These are phyloP conservation scores for Metschnikowia aberdeeniae DNA, from an alignment of 805 yeast genomes.

Conservation along the genomic window DNA sequence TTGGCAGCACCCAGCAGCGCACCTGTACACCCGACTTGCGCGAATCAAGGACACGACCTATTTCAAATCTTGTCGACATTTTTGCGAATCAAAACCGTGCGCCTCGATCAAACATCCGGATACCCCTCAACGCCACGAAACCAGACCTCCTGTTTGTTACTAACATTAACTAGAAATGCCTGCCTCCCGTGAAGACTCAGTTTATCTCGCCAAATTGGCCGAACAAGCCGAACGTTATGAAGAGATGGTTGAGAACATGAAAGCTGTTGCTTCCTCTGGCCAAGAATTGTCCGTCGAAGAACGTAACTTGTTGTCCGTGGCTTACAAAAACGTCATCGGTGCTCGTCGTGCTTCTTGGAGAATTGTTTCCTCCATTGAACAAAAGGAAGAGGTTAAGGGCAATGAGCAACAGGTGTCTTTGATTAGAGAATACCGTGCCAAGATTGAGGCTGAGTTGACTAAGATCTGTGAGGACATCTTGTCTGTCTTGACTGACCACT, in stretches of 20 bases:
- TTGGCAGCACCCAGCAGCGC: slow-evolving; percentile 2
- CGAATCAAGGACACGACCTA: slow-evolving; percentile 20
- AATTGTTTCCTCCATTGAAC: slow-evolving; percentile 96
- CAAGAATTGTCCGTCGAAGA: slow-evolving; percentile 96
- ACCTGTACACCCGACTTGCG: slow-evolving; percentile 20
- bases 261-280: slow-evolving; percentile 93
- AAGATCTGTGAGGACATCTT: slow-evolving; percentile 93
- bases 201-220: slow-evolving; percentile 95
- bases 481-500: slow-evolving; percentile 79
- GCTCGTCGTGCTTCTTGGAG: slow-evolving; percentile 99
- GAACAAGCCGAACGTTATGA: slow-evolving; percentile 99
- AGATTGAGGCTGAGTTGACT: slow-evolving; percentile 88
- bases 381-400: slow-evolving; percentile 96
- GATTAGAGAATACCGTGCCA: slow-evolving; percentile 90
- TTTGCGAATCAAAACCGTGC: slow-evolving; percentile 8
- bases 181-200: slow-evolving; percentile 94
- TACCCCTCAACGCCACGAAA: slow-evolving; percentile 3
- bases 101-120: slow-evolving; percentile 4
- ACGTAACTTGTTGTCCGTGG: slow-evolving; percentile 94
- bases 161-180: slow-evolving; percentile 45
- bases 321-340: slow-evolving; percentile 97
- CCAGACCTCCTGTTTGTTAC: slow-evolving; percentile 8
- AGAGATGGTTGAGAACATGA: slow-evolving; percentile 99
- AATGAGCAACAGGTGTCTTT: slow-evolving; percentile 84
- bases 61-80: slow-evolving; percentile 17